phyloP scores from a whole-genome alignment of 176 grass and related monocot species.

The Coix lacrymajobi region DNA sequence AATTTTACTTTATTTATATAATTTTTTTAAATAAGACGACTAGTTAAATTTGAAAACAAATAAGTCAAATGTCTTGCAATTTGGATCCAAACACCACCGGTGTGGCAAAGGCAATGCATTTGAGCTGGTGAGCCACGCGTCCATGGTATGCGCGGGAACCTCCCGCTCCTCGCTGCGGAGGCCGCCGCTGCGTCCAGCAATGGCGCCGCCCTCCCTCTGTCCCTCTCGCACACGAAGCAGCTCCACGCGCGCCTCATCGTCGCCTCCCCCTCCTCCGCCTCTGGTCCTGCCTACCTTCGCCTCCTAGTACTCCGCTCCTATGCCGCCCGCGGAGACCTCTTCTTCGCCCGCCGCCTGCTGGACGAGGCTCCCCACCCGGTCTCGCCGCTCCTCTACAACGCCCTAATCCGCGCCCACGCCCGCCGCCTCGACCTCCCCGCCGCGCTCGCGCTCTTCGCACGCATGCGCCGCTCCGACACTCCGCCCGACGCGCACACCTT shows the following conservation, averaged over 20 bases:
- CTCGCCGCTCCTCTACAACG: slow-evolving; percentile 50
- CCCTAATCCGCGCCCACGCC: slow-evolving; percentile 56
- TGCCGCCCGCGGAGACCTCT: slow-evolving; percentile 31
- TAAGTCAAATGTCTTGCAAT: too few species aligned
- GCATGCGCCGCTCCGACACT: slow-evolving; percentile 33
- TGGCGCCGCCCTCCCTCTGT: slow-evolving; percentile 11
- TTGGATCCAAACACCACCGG: too few species aligned
- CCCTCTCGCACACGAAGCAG: slow-evolving; percentile 39
- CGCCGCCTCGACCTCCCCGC: slow-evolving; percentile 27
- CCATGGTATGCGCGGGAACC: slow-evolving; percentile 28
- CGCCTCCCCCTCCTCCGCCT: neutral
- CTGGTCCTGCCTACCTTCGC: slow-evolving; percentile 16
- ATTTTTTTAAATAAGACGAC: too few species aligned
- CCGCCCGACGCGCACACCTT: slow-evolving; percentile 55
- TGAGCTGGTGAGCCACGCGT: neutral
- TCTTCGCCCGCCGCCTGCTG: slow-evolving; percentile 43
- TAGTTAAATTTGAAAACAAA: too few species aligned
- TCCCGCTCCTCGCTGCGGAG: neutral
- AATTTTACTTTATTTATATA: too few species aligned
- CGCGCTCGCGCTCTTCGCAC: slow-evolving; percentile 34
- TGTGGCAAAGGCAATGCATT: neutral
- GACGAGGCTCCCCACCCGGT: slow-evolving; percentile 28
- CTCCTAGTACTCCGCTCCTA: slow-evolving; percentile 51
- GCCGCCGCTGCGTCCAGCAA: neutral
- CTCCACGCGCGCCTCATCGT: slow-evolving; percentile 45